Conservation (phyloP, 2,329 filamentous ascomycete genomes). For the Cryphonectria radicalis region DNA sequence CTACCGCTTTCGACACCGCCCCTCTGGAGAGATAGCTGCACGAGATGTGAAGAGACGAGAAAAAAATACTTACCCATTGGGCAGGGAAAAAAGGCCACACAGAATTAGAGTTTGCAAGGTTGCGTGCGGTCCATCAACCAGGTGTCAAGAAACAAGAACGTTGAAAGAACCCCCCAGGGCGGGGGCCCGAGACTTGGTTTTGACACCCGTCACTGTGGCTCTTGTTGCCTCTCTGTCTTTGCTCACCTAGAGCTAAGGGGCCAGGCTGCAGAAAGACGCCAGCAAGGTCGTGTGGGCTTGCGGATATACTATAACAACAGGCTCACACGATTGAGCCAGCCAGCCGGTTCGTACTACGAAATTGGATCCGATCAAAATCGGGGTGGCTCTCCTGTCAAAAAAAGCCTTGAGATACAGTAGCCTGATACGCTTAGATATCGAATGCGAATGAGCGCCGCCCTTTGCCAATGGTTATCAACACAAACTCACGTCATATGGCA, state of each 20-base stretch:
- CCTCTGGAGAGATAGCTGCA: background rate
- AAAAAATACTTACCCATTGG: background rate
- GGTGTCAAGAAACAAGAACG: slow-evolving; percentile 7
- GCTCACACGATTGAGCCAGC: background rate
- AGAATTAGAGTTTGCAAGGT: slow-evolving; percentile 2
- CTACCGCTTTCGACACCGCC: background rate
- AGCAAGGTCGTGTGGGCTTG: background rate
- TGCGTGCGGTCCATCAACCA: background rate
- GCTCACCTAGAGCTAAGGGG: background rate
- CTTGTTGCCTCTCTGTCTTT: background rate
- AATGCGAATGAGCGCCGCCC: background rate
- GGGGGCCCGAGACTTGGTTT: background rate
- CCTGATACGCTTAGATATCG: background rate
- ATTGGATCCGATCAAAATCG: background rate
- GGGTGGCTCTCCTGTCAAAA: background rate
- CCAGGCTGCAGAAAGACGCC: too few relatives aligned
- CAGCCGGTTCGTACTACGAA: background rate
- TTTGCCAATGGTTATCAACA: background rate
- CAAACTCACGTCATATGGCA: background rate
- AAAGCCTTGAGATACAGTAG: background rate
- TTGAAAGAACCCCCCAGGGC: slow-evolving; percentile 2
- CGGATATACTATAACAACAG: background rate
- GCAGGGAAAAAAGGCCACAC: background rate
- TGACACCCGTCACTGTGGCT: background rate
- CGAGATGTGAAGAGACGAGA: background rate